These are phyloP conservation scores for Peniophora sp. DNA, from an alignment of 1,284 basidiomycete genomes.

Conservation along the genomic window DNA sequence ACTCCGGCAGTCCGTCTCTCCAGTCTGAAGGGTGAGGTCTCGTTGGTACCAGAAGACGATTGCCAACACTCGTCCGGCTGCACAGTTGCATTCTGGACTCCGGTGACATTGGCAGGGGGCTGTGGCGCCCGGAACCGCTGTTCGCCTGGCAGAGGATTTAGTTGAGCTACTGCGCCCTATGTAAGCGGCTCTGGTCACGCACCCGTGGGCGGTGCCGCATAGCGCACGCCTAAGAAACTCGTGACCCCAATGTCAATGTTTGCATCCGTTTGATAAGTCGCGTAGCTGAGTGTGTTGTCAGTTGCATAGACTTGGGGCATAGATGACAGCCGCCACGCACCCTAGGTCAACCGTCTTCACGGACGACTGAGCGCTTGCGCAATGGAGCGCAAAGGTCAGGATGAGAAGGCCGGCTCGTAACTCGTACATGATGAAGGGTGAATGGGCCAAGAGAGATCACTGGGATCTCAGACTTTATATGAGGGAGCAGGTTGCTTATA, in stretches of 20 bases:
- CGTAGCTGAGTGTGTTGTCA: not conserved
- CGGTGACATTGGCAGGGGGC: conserved; percentile 3
- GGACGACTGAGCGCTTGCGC: too few relatives aligned
- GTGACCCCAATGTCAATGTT: not conserved
- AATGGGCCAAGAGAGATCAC: too few relatives aligned
- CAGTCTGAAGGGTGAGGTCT: not conserved
- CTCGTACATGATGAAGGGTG: too few relatives aligned
- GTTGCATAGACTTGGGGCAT: too few relatives aligned
- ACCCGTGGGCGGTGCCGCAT: conserved; percentile 9
- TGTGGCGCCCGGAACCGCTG: conserved; percentile 8
- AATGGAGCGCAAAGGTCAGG: too few relatives aligned
- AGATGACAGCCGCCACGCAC: too few relatives aligned
- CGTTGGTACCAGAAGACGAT: not conserved
- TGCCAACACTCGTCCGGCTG: conserved; percentile 6
- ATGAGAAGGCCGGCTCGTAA: too few relatives aligned
- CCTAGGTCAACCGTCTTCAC: not conserved
- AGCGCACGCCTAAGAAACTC: conserved; percentile 8
- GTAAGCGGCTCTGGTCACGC: not conserved
- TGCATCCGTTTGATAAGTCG: not conserved
- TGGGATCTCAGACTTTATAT: too few relatives aligned
- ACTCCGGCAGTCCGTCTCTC: not conserved
- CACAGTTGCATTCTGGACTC: conserved; percentile 7
- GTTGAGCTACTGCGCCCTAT: not conserved
- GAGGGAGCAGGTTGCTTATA: too few relatives aligned
- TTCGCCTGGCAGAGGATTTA: conserved; percentile 1